Conservation (phyloP, 2,329 filamentous ascomycete genomes). For the Verticillium albo-atrum region DNA sequence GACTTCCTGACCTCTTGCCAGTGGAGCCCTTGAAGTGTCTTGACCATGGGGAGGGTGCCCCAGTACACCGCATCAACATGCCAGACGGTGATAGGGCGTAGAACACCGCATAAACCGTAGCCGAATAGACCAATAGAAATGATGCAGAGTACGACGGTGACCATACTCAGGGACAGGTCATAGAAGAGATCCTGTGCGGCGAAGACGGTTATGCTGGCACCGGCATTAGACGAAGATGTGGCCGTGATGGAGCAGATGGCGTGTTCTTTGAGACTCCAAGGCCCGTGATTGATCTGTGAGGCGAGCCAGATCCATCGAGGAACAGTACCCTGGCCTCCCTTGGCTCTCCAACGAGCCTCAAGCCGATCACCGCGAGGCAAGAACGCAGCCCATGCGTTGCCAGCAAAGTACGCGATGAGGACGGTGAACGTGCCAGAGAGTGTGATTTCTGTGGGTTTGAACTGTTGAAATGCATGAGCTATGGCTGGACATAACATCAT, state of each 20-base stretch:
- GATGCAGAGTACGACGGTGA: constrained; percentile 42
- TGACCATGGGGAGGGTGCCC: constrained; percentile 47
- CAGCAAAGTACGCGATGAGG: constrained; percentile 51
- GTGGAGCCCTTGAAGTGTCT: constrained; percentile 49
- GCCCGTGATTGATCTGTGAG: constrained; percentile 44
- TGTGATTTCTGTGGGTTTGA: constrained; percentile 44
- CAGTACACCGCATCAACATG: constrained; percentile 54
- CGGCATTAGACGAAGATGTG: constrained; percentile 46
- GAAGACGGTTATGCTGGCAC: constrained; percentile 36
- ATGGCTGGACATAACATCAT: background rate
- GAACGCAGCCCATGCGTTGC: constrained; percentile 38
- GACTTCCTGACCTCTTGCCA: constrained; percentile 46
- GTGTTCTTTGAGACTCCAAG: constrained; percentile 53
- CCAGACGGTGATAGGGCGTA: constrained; percentile 51
- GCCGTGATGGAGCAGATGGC: constrained; percentile 49
- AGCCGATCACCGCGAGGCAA: constrained; percentile 49
- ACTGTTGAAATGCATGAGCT: constrained; percentile 24
- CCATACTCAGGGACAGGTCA: constrained; percentile 36
- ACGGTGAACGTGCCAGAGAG: constrained; percentile 53
- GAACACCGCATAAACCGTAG: constrained; percentile 47
- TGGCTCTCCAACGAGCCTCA: constrained; percentile 40
- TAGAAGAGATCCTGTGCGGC: constrained; percentile 49
- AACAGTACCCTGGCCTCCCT: constrained; percentile 31
- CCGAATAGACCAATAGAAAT: constrained; percentile 53
- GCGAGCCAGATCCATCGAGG: constrained; percentile 35